Evolutionary conservation across 306 rosid genomes (phyloP).

Genomic region (Cyclanthera cordifolia): DNA sequence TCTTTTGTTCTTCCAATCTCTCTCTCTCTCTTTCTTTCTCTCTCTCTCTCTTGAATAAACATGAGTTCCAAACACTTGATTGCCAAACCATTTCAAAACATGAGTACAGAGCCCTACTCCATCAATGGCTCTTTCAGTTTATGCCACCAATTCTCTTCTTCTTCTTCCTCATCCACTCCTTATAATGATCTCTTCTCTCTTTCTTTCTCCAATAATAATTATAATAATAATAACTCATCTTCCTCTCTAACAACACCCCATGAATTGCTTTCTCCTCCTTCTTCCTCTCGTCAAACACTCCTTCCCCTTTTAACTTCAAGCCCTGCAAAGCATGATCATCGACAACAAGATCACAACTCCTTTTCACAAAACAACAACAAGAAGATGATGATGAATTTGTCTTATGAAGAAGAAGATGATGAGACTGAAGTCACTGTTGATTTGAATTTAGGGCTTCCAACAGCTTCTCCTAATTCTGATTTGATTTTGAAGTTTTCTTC

Average conservation of each 20-base stretch:
- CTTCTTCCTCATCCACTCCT: not conserved
- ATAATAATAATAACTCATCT: not conserved
- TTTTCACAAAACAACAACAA: not conserved
- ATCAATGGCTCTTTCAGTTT: not conserved
- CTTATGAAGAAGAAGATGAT: slow-evolving; percentile 14
- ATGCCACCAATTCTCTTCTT: not conserved
- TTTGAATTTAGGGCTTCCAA: slow-evolving; percentile 82
- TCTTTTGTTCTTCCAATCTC: not conserved
- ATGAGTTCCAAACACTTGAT: not conserved
- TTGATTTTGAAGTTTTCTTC: slow-evolving; percentile 37
- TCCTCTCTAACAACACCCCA: not conserved
- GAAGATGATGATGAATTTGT: not conserved
- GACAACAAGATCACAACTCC: not conserved
- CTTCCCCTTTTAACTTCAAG: slow-evolving; percentile 8
- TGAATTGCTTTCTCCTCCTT: not conserved
- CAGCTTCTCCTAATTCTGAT: slow-evolving; percentile 19
- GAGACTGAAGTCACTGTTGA: slow-evolving; percentile 45
- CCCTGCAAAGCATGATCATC: not conserved
- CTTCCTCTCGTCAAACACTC: not conserved
- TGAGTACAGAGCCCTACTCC: slow-evolving; percentile 3
- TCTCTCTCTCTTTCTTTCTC: too few species aligned
- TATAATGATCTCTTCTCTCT: not conserved
- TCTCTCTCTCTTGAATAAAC: too few species aligned
- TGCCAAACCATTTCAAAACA: not conserved
- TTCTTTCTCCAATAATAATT: not conserved